Conservation (phyloP, 306 rosid species). For the Casuarina equisetifolia region DNA sequence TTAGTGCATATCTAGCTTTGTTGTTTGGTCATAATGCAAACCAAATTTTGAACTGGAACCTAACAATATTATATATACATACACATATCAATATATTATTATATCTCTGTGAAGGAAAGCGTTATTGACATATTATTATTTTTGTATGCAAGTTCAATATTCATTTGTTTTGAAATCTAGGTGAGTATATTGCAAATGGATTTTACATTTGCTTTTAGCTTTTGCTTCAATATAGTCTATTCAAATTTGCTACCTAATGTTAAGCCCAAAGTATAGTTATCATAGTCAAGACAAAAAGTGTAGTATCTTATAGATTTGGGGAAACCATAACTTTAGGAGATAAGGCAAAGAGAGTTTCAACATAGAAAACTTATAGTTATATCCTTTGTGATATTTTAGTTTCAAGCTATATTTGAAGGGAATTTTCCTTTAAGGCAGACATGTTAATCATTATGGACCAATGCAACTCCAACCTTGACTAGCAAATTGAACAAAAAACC, state of each 20-base stretch:
- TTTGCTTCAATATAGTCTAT: not conserved
- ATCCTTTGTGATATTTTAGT: no score
- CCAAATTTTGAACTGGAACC: not conserved
- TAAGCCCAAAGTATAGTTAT: conserved; percentile 2
- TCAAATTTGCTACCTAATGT: not conserved
- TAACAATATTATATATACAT: no score
- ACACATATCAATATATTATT: no score
- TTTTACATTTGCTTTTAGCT: not conserved
- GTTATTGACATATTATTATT: no score
- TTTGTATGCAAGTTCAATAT: not conserved
- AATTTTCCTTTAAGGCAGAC: no score
- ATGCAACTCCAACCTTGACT: no score
- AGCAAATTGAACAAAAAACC: no score
- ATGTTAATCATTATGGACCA: no score
- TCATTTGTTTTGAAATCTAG: not conserved
- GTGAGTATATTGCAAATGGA: not conserved
- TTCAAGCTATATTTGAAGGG: no score
- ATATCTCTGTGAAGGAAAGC: no score
- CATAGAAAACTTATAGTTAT: no score
- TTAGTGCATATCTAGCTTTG: not conserved
- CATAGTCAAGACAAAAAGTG: not conserved
- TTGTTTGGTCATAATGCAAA: not conserved
- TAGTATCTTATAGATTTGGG: conserved; percentile 7
- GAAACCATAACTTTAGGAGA: not conserved
- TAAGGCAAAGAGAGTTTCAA: not conserved